These are phyloP conservation scores for Candida mattraensis DNA, from an alignment of 805 yeast species.

Conservation along the genomic window DNA sequence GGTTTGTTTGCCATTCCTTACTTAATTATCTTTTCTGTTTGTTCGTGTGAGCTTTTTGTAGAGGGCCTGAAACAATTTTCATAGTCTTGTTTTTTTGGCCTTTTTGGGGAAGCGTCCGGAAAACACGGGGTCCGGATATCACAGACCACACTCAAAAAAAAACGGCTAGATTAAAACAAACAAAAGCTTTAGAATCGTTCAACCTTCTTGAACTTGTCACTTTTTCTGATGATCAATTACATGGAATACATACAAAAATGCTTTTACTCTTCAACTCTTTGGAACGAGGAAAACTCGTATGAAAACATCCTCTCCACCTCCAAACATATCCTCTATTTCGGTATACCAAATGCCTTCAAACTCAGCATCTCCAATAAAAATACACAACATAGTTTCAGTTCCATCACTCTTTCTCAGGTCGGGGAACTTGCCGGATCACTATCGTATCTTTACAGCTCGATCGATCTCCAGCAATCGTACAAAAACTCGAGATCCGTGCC, in stretches of 20 bases:
- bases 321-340: constrained; percentile 67
- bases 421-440: constrained; percentile 76
- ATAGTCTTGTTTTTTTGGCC: constrained; percentile 3
- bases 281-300: constrained; percentile 80
- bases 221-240: constrained; percentile 60
- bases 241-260: constrained; percentile 84
- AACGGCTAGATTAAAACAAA: constrained; percentile 1
- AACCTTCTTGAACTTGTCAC: too few relatives aligned
- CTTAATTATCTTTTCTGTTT: constrained; percentile 1
- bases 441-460: constrained; percentile 74
- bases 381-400: constrained; percentile 67
- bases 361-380: constrained; percentile 70
- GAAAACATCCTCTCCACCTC: constrained; percentile 75
- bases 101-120: background rate
- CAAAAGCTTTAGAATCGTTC: too few relatives aligned
- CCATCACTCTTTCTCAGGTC: constrained; percentile 64
- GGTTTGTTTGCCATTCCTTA: constrained; percentile 5
- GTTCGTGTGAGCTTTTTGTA: background rate
- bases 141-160: background rate
- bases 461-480: constrained; percentile 48
- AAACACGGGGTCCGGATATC: background rate
- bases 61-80: constrained; percentile 1
- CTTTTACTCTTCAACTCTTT: constrained; percentile 66
- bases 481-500: constrained; percentile 51
- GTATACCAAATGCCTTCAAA: constrained; percentile 64